These are phyloP conservation scores for Cryomyces minteri DNA, from an alignment of 495 filamentous ascomycete genomes.

Conservation along the genomic window DNA sequence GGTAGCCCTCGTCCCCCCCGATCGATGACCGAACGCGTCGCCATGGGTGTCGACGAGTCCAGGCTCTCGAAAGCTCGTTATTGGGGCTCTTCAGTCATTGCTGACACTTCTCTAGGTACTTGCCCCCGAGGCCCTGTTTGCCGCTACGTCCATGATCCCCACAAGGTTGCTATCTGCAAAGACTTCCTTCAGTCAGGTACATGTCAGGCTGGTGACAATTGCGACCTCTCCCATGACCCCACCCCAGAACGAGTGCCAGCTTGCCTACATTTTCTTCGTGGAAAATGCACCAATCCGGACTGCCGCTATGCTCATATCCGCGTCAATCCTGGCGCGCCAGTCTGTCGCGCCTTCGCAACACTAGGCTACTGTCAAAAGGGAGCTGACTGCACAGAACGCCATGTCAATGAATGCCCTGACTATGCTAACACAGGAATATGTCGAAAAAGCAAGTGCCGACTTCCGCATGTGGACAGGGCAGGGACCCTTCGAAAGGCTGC, in stretches of 20 bases:
- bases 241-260: conserved; percentile 70
- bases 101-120: conserved; percentile 34
- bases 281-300: conserved; percentile 71
- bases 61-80: too few relatives aligned
- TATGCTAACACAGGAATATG: conserved; percentile 82
- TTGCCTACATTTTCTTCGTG: conserved; percentile 80
- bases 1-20: conserved; percentile 41
- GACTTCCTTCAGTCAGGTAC: conserved; percentile 63
- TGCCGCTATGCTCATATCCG: conserved; percentile 84
- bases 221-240: conserved; percentile 85
- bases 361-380: conserved; percentile 88
- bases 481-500: conserved; percentile 45
- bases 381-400: conserved; percentile 56
- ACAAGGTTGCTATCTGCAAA: conserved; percentile 83
- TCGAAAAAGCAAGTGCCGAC: conserved; percentile 47
- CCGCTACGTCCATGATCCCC: conserved; percentile 66
- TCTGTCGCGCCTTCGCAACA: conserved; percentile 70
- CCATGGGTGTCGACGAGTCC: too few relatives aligned
- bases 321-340: conserved; percentile 60
- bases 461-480: conserved; percentile 79
- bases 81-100: too few relatives aligned
- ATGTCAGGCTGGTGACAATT: conserved; percentile 62
- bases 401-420: conserved; percentile 83
- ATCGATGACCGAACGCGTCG: too few relatives aligned
- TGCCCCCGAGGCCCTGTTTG: conserved; percentile 68